Evolutionary conservation across 2,329 filamentous ascomycete genomes (phyloP), one percentile per base, ranked within the genome.

Genomic region (Penicillium sp.): DNA sequence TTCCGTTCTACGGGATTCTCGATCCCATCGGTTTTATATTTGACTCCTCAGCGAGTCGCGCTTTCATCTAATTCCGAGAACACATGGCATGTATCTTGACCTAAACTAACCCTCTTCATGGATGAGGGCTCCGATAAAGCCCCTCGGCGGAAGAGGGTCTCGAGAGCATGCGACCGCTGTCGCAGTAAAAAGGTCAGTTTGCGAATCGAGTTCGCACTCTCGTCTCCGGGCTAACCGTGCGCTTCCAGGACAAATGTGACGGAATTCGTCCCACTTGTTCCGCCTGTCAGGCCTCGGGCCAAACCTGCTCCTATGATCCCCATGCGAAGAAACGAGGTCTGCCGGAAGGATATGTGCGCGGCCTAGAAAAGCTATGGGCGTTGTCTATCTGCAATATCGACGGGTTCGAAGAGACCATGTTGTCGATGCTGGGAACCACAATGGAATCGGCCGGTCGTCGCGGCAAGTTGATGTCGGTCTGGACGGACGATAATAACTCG

Each of bases 261-360:
- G 77, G 77, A 16, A 64, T 70, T 31, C 74, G 74, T 60, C 77
- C 77, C 35, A 68, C 73, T 43, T 79, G 77, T 56, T 74, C 75
- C 29, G 74, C 75, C 56, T 79, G 77, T 57, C 68, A 69, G 54
- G 70, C 68, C 22, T 73, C 75, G 9, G 72, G 71, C 56, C 73
- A 76, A 50, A 64, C 71, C 31, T 79, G 77, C 55, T 74, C 72
- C 27, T 79, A 79, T 64, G 74, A 79, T 52, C 74, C 76, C 13
- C 70, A 72, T 54, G 75, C 71, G 48, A 79, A 78, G 64, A 79
- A 79, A 61, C 72, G 77, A 52, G 77, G 77, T 19, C 63, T 79
- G 16, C 77, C 77, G 1, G 77, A 79, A 60, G 77, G 77, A 37
- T 79, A 79, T 65, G 77, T 79, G 31, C 76, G 77, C 21, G 76